Evolutionary conservation across 176 grass and related monocot genomes (phyloP).

Genomic region (Cenchrus fungigraminus): DNA sequence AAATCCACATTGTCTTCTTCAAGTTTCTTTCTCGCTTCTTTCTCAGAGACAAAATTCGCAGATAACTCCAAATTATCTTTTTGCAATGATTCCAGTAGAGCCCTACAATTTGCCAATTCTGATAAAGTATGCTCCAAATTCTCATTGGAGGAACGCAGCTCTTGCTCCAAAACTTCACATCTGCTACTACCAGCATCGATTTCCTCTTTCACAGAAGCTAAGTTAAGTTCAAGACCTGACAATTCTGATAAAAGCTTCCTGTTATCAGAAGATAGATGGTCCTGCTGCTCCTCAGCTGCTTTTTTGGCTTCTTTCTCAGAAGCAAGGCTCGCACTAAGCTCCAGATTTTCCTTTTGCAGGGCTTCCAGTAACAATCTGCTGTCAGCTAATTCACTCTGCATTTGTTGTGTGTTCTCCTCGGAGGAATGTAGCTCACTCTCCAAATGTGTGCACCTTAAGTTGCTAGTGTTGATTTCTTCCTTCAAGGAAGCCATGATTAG

Average conservation of each 20-base stretch:
- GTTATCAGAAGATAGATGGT: slow-evolving; percentile 57
- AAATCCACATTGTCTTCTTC: slow-evolving; percentile 64
- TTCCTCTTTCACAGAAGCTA: slow-evolving; percentile 58
- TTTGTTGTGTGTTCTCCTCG: slow-evolving; percentile 45
- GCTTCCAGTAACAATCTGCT: slow-evolving; percentile 54
- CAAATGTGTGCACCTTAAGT: slow-evolving; percentile 53
- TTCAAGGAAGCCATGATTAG: slow-evolving; percentile 46
- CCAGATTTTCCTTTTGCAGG: slow-evolving; percentile 67
- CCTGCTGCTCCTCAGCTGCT: slow-evolving; percentile 51
- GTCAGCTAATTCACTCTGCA: slow-evolving; percentile 54
- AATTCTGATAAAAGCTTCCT: slow-evolving; percentile 49
- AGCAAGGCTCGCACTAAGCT: slow-evolving; percentile 50
- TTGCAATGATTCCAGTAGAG: slow-evolving; percentile 52
- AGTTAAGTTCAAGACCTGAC: slow-evolving; percentile 57
- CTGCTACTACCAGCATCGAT: slow-evolving; percentile 47
- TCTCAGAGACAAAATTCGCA: slow-evolving; percentile 29
- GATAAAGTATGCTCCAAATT: slow-evolving; percentile 45
- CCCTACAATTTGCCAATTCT: slow-evolving; percentile 56
- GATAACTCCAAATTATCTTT: slow-evolving; percentile 58
- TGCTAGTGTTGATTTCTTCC: slow-evolving; percentile 49
- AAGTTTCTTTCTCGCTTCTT: slow-evolving; percentile 62
- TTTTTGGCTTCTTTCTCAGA: slow-evolving; percentile 63
- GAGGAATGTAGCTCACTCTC: slow-evolving; percentile 58
- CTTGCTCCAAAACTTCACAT: slow-evolving; percentile 47
- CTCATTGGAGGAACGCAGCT: slow-evolving; percentile 54